phyloP scores from a whole-genome alignment of 1,284 basidiomycete genomes.

The Cryptococcus wingfieldii region DNA sequence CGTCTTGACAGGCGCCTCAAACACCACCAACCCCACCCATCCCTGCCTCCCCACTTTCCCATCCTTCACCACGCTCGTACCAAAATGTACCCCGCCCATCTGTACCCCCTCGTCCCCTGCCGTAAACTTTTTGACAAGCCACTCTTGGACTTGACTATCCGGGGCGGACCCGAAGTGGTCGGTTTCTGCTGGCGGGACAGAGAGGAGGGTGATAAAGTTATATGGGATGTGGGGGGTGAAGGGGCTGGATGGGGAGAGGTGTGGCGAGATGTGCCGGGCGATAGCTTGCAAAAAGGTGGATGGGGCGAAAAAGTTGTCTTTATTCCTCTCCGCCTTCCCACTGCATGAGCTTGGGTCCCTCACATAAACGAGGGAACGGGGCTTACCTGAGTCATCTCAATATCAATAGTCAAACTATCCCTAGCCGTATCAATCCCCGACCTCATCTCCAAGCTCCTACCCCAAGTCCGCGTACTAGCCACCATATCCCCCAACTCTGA shows the following conservation, averaged over 20 bases:
- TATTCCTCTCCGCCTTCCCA: constrained; percentile 18
- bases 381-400: constrained; percentile 16
- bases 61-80: constrained; percentile 8
- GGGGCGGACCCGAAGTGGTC: constrained; percentile 20
- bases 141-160: constrained; percentile 19
- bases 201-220: constrained; percentile 20
- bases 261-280: constrained; percentile 25
- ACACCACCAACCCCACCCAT: constrained; percentile 27
- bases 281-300: constrained; percentile 32
- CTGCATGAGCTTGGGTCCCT: neutral
- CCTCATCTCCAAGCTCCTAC: constrained; percentile 1
- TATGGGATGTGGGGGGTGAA: constrained; percentile 1
- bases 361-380: too few relatives aligned
- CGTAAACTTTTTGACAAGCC: constrained; percentile 35
- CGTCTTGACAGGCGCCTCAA: constrained; percentile 29
- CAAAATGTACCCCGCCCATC: constrained; percentile 23
- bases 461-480: neutral
- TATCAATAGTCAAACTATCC: constrained; percentile 15
- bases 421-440: constrained; percentile 3
- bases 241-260: constrained; percentile 8
- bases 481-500: constrained; percentile 2
- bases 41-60: constrained; percentile 13
- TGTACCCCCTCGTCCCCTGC: constrained; percentile 10
- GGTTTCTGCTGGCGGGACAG: constrained; percentile 10
- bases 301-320: constrained; percentile 28